Base-by-base conservation (phyloP, 768 basidiomycete species). In the Lyophyllum decastes region DNA sequence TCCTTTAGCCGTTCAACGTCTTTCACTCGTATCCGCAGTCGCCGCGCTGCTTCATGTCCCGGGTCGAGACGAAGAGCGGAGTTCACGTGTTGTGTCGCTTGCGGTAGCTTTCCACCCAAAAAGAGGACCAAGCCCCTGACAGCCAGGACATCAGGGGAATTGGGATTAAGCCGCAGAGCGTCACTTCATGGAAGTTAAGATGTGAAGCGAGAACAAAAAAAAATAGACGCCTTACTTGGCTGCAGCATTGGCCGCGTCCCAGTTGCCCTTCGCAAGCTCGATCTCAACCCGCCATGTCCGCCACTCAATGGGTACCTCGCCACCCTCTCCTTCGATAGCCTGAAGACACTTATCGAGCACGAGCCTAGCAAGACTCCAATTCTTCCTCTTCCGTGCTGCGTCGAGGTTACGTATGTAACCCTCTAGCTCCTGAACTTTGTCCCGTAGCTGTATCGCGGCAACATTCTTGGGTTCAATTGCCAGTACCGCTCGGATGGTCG, bases 1-100 rank as follows among this genome's bases (percentile, higher is more conserved):
- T 94, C 93, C 66, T 95, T 95, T 43, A 89, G 68, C 56, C 84
- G 77, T 59, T 95, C 93, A 17, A 95, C 85, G 33, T 90, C 89
- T 63, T 88, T 90, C n/a, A 92, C 80, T 6, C 90, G 84, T 69
- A 86, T 89, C 43, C 93, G 82, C 52, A 94, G 73, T 44, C 80
- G 81, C 58, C 85, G 83, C 0, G 92, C 92, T 6, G 76, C 76
- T 57, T 85, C 84, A 64, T 90, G 83, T 14, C 87, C 88, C 0
- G 93, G 94, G 68, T 95, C 94, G 30, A 87, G 74, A 22, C 89
- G 82, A 7, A 95, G 79, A 0, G 92, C 91, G 11, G 83, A 85
- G 52, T 81, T 78, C 34, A 80, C 79, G 63, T 95, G 92, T 59
- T 88, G 84, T 30, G 89, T 73, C 1, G 92, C 85, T 63, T 88